Conservation (phyloP, 2,329 filamentous ascomycete species). For the Elsinoe fawcettii region DNA sequence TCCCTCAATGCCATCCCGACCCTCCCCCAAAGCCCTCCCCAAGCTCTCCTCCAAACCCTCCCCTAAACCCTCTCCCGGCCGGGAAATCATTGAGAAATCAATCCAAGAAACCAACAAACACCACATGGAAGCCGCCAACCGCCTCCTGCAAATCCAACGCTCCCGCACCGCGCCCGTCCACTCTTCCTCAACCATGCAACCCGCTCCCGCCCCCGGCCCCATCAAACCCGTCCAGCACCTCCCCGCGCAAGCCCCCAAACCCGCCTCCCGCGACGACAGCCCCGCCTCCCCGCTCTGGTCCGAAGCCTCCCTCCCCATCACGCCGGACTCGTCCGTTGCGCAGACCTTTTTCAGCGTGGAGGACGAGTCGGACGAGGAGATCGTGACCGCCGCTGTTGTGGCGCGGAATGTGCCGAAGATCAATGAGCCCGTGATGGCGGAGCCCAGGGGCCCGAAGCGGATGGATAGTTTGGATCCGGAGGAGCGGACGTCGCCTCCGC, state of each 20-base stretch:
- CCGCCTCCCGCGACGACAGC: conserved; percentile 15
- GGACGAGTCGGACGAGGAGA: conserved; percentile 14
- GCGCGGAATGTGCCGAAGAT: conserved; percentile 9
- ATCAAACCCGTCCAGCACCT: conserved; percentile 9
- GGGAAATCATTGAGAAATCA: conserved; percentile 12
- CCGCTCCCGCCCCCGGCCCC: conserved; percentile 18
- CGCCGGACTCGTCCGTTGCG: conserved; percentile 19
- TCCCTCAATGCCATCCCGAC: conserved; percentile 12
- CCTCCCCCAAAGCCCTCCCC: conserved; percentile 9
- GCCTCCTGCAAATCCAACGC: conserved; percentile 20
- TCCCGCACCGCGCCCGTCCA: conserved; percentile 24
- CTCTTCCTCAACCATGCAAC: conserved; percentile 16
- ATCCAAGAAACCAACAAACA: conserved; percentile 13
- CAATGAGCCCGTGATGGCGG: conserved; percentile 5
- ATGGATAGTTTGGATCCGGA: conserved; percentile 5
- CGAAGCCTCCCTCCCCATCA: conserved; percentile 25
- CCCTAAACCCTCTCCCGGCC: conserved; percentile 5
- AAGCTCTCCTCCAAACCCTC: conserved; percentile 10
- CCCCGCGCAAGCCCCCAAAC: conserved; percentile 14
- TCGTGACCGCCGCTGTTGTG: not conserved
- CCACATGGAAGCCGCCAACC: conserved; percentile 17
- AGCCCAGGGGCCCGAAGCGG: conserved; percentile 9
- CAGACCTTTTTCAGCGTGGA: conserved; percentile 17
- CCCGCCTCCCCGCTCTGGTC: conserved; percentile 23
- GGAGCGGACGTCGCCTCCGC: not conserved